Base-by-base conservation (phyloP, 352 stramenopile species). In the Pythium periplocum region DNA sequence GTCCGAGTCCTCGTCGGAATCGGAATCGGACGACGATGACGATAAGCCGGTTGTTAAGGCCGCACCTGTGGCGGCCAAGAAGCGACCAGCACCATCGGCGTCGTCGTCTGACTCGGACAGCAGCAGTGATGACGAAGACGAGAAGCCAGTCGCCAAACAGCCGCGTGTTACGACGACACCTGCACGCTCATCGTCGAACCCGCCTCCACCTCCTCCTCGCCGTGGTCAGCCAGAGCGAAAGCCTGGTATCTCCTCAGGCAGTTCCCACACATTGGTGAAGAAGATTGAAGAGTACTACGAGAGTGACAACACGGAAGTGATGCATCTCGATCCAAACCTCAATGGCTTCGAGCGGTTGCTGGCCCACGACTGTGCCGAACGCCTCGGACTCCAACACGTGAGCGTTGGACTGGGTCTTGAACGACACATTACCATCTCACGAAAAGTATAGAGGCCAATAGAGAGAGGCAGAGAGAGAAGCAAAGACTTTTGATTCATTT, bases 291-390 rank as follows among this genome's bases (percentile, higher is more conserved):
- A 61, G 32, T 94, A 87, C 52, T 53, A 50, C 35, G 74, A 73
- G 39, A 86, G 79, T n/a, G 64, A 63, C 11, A 62, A 57, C 35
- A 61, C 51, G 4, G 55, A 75, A 31, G 61, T 71, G 55, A 48
- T 94, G 44, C 84, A 94, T 45, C 48, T 94, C 53, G 75, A 87
- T 55, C 58, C 79, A 2, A 86, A 78, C 50, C 60, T 94, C 50
- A 94, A 94, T 51, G 75, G 79, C 48, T 94, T 91, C 48, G 84
- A 94, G 63, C 76, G 82, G 5, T 48, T 93, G 46, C 67, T 93
- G 30, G 82, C 84, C 11, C 84, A 94, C 60, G 84, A 94, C 53
- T 90, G 78, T 53, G 79, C 84, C 12, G 84, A 93, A 50, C 73
- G 79, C 4, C 69, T 94, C 12, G 83, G 80, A 2, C 71, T 94